Percentiles rank a stretch among this genome's conserved stretches.
phyloP scores from a whole-genome alignment of 2,329 filamentous ascomycete genomes.

The Phialophora expanda region DNA sequence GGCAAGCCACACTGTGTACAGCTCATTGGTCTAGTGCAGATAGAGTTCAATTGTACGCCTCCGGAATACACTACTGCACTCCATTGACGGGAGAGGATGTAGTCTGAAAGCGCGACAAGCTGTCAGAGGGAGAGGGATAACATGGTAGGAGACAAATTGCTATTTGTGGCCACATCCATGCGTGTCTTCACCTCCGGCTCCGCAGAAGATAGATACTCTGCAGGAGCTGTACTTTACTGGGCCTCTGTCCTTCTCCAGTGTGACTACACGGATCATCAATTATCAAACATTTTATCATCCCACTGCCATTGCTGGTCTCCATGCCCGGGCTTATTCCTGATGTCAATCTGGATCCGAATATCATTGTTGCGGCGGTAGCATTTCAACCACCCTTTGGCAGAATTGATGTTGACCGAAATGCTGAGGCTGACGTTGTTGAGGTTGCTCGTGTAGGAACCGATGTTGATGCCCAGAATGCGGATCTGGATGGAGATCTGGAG shows the following conservation, averaged over 20 bases:
- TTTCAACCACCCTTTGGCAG: neutral
- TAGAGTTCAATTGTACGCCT: no score
- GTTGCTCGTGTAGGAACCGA: conserved; percentile 3
- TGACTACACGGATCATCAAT: neutral
- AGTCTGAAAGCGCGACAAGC: no score
- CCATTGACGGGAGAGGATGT: no score
- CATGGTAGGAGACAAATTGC: neutral
- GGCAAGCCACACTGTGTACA: no score
- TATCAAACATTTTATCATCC: neutral
- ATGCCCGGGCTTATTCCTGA: neutral
- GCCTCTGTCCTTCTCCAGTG: neutral
- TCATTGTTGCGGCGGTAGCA: neutral
- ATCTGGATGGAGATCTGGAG: neutral
- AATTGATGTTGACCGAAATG: neutral
- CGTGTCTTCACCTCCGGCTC: neutral
- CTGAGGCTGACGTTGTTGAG: conserved; percentile 1
- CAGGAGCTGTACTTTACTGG: neutral
- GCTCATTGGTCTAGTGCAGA: no score
- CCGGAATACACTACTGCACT: no score
- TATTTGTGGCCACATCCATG: neutral
- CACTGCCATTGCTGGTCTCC: neutral
- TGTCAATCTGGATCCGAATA: neutral
- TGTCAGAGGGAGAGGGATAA: neutral
- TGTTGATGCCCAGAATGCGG: neutral
- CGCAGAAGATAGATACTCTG: neutral